Evolutionary conservation across 2,329 filamentous ascomycete genomes (phyloP), one percentile per base, ranked within the genome.

Genomic region (Plectosphaerella cucumerina): DNA sequence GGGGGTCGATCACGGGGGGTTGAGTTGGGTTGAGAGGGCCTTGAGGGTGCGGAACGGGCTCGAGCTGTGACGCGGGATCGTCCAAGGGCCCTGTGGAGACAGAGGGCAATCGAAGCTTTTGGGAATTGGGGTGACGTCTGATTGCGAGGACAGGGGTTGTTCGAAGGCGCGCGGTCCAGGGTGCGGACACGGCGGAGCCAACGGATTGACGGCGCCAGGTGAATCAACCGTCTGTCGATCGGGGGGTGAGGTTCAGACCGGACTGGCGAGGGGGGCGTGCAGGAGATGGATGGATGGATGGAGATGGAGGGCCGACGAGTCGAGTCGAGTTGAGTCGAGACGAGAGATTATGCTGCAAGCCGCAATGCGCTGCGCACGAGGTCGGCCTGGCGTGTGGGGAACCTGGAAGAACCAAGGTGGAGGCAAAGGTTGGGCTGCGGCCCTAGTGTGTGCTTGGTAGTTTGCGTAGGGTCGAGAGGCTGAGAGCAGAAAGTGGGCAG

Each of bases 1-100:
- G n/a, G n/a, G 14, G 37, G 23, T 51, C 53, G 37, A 41, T 41
- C 37, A 41, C 14, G 37, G 37, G 37, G 37, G 23, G 23, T n/a
- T n/a, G n/a, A n/a, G n/a, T n/a, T n/a, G n/a, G n/a, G n/a, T n/a
- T n/a, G n/a, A 10, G 23, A 26, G 23, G 23, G 10, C 23, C 5
- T 41, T 5, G 37, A 41, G n/a, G 37, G 37, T 18, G 17, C 37
- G n/a, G 37, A 18, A 41, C 10, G 18, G 10, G 12, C 34, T 41
- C 37, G 18, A 41, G 37, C 37, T 41, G 37, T 41, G 37, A 41
- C 37, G 37, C n/a, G 37, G 18, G 37, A 41, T 41, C 37, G 37
- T n/a, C 37, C 37, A 41, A 26, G 37, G 37, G 37, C 37, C 37
- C 37, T 41, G 37, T 41, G 37, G 37, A 20, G 37, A 41, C 37